phyloP scores from a whole-genome alignment of 495 filamentous ascomycete genomes.

The Penicillium fimorum region DNA sequence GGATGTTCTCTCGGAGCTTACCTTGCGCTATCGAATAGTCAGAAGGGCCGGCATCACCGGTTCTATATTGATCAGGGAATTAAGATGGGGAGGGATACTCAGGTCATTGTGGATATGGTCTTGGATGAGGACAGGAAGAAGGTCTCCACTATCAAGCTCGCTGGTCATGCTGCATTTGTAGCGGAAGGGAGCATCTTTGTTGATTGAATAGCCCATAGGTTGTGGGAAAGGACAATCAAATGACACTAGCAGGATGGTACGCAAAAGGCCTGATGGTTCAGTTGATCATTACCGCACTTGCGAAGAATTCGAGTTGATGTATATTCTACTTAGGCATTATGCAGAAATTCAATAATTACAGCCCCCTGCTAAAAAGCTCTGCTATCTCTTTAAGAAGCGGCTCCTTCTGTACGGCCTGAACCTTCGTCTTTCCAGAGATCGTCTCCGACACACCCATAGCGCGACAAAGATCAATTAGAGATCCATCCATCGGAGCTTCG shows the following conservation, averaged over 20 bases:
- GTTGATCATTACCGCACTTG: neutral
- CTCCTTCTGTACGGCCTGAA: slow-evolving; percentile 53
- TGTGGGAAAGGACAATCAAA: neutral
- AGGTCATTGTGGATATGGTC: no score
- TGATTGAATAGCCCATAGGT: no score
- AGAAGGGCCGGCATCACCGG: no score
- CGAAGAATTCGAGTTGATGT: neutral
- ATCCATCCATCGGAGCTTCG: slow-evolving; percentile 62
- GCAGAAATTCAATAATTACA: slow-evolving; percentile 14
- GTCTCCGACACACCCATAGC: slow-evolving; percentile 66
- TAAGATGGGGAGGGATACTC: no score
- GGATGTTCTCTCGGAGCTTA: no score
- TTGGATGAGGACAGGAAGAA: no score
- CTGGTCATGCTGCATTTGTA: no score
- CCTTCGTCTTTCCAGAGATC: slow-evolving; percentile 51
- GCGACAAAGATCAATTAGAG: slow-evolving; percentile 70
- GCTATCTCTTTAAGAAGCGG: slow-evolving; percentile 59
- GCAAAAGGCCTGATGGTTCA: neutral
- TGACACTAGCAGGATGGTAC: neutral
- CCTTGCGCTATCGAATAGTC: no score
- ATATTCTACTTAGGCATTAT: neutral
- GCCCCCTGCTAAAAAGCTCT: slow-evolving; percentile 44
- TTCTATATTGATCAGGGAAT: no score
- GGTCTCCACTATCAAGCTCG: no score
- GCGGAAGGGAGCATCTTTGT: no score